Percentiles rank a stretch among this genome's conserved stretches.
phyloP scores from a whole-genome alignment of 805 yeast species.

The Kluyveromyces starmeri region DNA sequence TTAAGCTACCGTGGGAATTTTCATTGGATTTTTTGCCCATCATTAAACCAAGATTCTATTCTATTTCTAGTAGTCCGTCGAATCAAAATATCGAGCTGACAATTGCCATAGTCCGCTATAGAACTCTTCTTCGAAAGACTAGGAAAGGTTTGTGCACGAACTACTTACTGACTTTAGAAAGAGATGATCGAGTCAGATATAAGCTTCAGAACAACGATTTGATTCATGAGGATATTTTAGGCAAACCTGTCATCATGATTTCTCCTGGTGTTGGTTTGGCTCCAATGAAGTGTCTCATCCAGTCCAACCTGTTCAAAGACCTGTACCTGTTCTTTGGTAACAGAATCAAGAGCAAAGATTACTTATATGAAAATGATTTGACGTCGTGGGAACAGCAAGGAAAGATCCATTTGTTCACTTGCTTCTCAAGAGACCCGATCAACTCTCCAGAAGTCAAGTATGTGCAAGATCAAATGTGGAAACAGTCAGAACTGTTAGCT shows the following conservation, averaged over 20 bases:
- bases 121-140: constrained; percentile 65
- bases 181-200: constrained; percentile 44
- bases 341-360: constrained; percentile 58
- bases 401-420: constrained; percentile 34
- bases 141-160: constrained; percentile 78
- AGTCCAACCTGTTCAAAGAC: constrained; percentile 22
- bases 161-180: constrained; percentile 49
- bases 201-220: constrained; percentile 39
- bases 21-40: constrained; percentile 70
- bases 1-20: constrained; percentile 67
- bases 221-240: constrained; percentile 29
- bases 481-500: constrained; percentile 39
- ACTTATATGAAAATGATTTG: constrained; percentile 53
- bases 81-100: constrained; percentile 54
- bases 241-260: constrained; percentile 55
- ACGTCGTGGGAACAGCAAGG: constrained; percentile 26
- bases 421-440: constrained; percentile 41
- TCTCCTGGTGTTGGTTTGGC: constrained; percentile 98
- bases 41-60: constrained; percentile 73
- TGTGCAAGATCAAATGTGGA: constrained; percentile 68
- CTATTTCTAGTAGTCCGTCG: constrained; percentile 56
- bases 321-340: constrained; percentile 67
- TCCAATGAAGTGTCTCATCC: constrained; percentile 71
- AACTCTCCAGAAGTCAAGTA: constrained; percentile 42
- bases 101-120: constrained; percentile 79